Evolutionary conservation across 208 protist species (phyloP), one percentile per base, ranked within the genome.

Genomic region (Leishmania tropica): DNA sequence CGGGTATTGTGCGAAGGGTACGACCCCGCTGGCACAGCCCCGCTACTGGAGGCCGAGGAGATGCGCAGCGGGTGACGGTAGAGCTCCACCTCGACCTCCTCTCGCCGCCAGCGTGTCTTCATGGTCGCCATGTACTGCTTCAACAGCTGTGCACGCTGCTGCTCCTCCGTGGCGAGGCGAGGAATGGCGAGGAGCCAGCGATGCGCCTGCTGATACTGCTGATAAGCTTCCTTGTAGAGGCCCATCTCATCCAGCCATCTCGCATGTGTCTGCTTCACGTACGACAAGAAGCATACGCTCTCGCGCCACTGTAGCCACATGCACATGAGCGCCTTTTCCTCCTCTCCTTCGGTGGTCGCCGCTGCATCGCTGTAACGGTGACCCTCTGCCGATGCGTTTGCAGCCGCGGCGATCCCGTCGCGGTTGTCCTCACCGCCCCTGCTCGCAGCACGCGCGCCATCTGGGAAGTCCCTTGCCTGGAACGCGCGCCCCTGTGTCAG

Each of bases 281-380:
- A 86, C 7, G 91, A 84, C 47, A 96, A 84, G 35, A 96, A 78
- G 79, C 90, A 93, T 51, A 96, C 85, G 5, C 75, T 84, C 53
- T 94, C 90, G 10, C 93, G 91, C 91, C 93, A 95, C 48, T 79
- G 72, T 62, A 94, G 64, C 87, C 90, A 91, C 8, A 78, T 21
- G 70, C 37, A 54, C 76, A 84, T 37, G 81, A 86, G 54, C 47
- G 68, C 73, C 24, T 80, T 51, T 53, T 88, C 80, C 17, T 77
- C 73, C 5, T 45, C 53, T 62, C 47, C n/a, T 17, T 76, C 19
- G 17, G 17, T 17, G 17, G 8, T 45, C 19, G 47, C 73, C 7
- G 31, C 31, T 15, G 13, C 35, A 42, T 45, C 28, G 56, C 75
- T 28, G 58, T 51, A 28, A 53, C 4, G 40, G 53, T 28, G 48